Evolutionary conservation across 257 asterid species (phyloP).

Genomic region (Coffea eugenioides): DNA sequence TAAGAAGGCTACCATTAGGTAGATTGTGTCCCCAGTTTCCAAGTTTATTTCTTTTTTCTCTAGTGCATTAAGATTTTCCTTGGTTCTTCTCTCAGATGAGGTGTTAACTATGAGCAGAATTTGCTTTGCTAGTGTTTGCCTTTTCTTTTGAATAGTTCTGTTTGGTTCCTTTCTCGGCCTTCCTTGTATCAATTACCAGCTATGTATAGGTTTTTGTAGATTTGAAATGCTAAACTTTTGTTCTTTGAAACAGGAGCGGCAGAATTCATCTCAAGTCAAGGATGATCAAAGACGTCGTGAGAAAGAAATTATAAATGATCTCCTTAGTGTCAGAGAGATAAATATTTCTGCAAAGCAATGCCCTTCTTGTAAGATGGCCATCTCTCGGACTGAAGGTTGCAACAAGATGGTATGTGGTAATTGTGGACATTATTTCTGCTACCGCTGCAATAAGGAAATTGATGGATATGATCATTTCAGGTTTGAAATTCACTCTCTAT

Average conservation of each 20-base stretch:
- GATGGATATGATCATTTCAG: slow-evolving; percentile 88
- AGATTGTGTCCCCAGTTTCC: no score
- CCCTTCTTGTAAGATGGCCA: slow-evolving; percentile 91
- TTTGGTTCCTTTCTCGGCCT: background rate
- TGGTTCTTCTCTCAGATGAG: background rate
- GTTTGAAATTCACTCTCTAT: slow-evolving; percentile 29
- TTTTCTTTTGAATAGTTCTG: background rate
- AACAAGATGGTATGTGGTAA: slow-evolving; percentile 78
- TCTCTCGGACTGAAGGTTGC: slow-evolving; percentile 86
- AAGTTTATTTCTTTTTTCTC: background rate
- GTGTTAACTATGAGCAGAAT: no score
- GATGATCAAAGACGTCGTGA: slow-evolving; percentile 63
- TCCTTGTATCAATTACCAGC: background rate
- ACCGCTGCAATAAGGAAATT: slow-evolving; percentile 62
- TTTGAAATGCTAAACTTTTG: slow-evolving; percentile 19
- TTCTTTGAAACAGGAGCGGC: slow-evolving; percentile 60
- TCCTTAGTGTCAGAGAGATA: slow-evolving; percentile 61
- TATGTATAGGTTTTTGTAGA: background rate
- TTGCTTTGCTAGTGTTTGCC: background rate
- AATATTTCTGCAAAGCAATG: slow-evolving; percentile 66
- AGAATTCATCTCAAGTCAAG: slow-evolving; percentile 48
- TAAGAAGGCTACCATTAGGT: no score
- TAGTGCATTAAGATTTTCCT: background rate
- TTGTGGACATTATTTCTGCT: slow-evolving; percentile 80
- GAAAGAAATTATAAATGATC: slow-evolving; percentile 67